Conservation (phyloP, 1,284 basidiomycete genomes). For the Somion occarium region DNA sequence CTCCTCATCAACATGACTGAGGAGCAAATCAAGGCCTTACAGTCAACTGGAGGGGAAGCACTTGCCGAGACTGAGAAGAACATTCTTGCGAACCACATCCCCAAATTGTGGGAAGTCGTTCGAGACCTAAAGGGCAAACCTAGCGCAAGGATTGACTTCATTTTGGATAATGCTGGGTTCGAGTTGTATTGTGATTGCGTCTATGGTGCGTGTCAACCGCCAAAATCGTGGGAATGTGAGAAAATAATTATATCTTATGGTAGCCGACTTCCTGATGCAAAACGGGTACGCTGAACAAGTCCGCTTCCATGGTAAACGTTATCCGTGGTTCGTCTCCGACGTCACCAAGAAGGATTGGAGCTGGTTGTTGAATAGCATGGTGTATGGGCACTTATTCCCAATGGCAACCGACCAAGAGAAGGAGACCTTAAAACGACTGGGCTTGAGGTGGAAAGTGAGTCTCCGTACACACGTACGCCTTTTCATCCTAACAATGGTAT, state of each 20-base stretch:
- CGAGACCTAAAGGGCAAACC: constrained; percentile 65
- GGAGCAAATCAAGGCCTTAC: constrained; percentile 96
- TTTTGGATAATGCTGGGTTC: constrained; percentile 89
- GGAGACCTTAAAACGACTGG: constrained; percentile 78
- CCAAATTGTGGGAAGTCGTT: constrained; percentile 80
- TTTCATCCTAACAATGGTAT: not conserved
- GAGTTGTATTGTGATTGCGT: constrained; percentile 97
- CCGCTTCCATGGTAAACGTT: constrained; percentile 90
- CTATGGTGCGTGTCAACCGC: constrained; percentile 58
- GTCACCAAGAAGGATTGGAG: constrained; percentile 96
- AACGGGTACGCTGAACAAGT: constrained; percentile 83
- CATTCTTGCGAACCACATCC: constrained; percentile 83
- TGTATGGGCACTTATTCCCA: constrained; percentile 86
- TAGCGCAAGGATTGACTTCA: constrained; percentile 84
- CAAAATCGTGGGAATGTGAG: not conserved
- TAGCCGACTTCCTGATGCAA: constrained; percentile 88
- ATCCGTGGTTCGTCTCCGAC: constrained; percentile 95
- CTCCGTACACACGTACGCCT: not conserved
- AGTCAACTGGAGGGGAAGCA: constrained; percentile 94
- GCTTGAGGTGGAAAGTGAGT: constrained; percentile 83
- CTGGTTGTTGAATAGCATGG: constrained; percentile 87
- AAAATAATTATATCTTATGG: not conserved
- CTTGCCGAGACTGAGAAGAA: constrained; percentile 97
- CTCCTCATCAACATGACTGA: constrained; percentile 98
- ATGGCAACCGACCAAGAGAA: constrained; percentile 77